phyloP scores from a whole-genome alignment of 768 basidiomycete genomes.

The Neoboletus subvelutipes region DNA sequence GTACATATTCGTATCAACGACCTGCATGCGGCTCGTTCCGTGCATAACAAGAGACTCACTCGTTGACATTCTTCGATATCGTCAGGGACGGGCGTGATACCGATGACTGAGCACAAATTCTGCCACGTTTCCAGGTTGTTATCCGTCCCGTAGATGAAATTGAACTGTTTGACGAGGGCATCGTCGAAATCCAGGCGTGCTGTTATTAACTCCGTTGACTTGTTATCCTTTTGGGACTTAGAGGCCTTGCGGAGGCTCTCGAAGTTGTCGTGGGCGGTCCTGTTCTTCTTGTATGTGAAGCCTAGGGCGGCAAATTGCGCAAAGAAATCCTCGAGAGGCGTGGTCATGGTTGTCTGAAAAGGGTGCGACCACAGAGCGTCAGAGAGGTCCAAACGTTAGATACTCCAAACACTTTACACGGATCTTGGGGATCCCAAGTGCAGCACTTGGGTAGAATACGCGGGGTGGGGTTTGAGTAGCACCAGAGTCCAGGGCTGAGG shows the following conservation, averaged over 20 bases:
- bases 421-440: neutral
- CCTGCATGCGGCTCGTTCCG: neutral
- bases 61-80: constrained; percentile 13
- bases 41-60: constrained; percentile 11
- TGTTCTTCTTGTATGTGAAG: constrained; percentile 14
- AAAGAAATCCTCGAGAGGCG: constrained; percentile 29
- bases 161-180: constrained; percentile 28
- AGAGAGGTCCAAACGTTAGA: neutral
- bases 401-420: neutral
- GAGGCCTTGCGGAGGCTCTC: constrained; percentile 6
- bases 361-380: neutral
- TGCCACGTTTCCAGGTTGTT: constrained; percentile 24
- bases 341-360: constrained; percentile 6
- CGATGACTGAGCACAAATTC: constrained; percentile 22
- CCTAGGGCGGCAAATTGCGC: constrained; percentile 12
- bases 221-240: too few relatives aligned
- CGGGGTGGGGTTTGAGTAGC: neutral
- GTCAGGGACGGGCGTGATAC: constrained; percentile 22
- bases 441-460: neutral
- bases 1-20: neutral
- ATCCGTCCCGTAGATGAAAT: constrained; percentile 21
- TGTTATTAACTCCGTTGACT: too few relatives aligned
- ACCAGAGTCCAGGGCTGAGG: neutral
- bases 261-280: constrained; percentile 26
- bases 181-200: constrained; percentile 18